These are phyloP conservation scores for Globisporangium nagaii DNA, from an alignment of 352 stramenopile genomes.

Conservation along the genomic window DNA sequence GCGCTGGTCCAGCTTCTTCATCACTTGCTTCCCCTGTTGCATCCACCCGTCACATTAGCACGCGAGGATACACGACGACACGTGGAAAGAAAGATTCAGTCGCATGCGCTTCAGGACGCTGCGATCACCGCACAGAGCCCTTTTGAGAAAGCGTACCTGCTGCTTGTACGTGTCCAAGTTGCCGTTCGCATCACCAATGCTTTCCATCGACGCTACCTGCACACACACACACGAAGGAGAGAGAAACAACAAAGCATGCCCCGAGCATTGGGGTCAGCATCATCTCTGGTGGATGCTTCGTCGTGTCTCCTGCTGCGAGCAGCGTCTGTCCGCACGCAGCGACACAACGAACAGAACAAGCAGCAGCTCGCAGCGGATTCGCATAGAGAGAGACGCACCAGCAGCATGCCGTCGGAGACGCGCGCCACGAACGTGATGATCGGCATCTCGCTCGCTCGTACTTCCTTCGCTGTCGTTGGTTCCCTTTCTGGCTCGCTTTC, in stretches of 20 bases:
- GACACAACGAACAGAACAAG: too few species aligned
- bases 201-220: conserved; percentile 93
- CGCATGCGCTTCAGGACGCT: background rate
- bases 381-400: conserved; percentile 36
- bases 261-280: too few species aligned
- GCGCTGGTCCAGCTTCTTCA: conserved; percentile 89
- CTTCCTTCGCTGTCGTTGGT: background rate
- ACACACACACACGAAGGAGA: background rate
- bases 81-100: background rate
- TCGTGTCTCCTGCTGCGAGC: background rate
- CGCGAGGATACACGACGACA: background rate
- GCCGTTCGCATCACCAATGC: conserved; percentile 68
- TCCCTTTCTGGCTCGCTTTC: background rate
- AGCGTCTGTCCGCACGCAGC: too few species aligned
- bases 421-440: conserved; percentile 94
- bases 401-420: conserved; percentile 91
- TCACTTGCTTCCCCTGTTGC: conserved; percentile 90
- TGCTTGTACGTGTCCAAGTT: conserved; percentile 90
- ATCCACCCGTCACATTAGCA: too few species aligned
- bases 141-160: conserved; percentile 27
- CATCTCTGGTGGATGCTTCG: background rate
- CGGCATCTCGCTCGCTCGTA: conserved; percentile 57
- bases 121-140: too few species aligned
- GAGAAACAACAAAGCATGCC: background rate
- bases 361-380: background rate